A percentile compares a stretch with the other conserved stretches of the same genome.
These are phyloP conservation scores for Heliosperma pusillum DNA, from an alignment of 148 eudicot genomes.

Conservation along the genomic window DNA sequence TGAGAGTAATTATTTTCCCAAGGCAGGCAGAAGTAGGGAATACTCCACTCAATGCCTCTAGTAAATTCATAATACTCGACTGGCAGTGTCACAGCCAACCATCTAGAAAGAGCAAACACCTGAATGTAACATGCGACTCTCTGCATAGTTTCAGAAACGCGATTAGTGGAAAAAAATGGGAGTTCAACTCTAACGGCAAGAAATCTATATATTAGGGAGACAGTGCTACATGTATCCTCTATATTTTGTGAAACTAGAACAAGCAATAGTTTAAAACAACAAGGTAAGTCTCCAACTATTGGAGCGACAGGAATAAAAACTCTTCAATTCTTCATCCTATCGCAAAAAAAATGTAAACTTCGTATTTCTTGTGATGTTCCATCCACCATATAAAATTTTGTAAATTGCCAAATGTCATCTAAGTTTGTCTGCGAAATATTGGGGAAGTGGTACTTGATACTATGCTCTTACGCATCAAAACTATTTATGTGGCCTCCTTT, in stretches of 20 bases:
- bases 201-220: not conserved
- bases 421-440: no score
- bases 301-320: no score
- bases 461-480: no score
- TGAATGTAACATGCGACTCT: conserved; percentile 89
- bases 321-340: no score
- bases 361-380: not conserved
- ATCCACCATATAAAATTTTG: not conserved
- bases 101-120: conserved; percentile 76
- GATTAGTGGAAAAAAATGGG: not conserved
- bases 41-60: conserved; percentile 75
- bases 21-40: conserved; percentile 82
- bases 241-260: no score
- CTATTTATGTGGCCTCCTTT: no score
- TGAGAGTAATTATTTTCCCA: conserved; percentile 54
- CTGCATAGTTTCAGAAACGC: conserved; percentile 33
- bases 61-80: conserved; percentile 79
- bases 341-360: not conserved
- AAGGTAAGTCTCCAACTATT: no score
- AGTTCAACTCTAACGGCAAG: conserved; percentile 1
- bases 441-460: no score
- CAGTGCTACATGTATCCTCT: not conserved
- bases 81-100: conserved; percentile 71
- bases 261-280: no score
- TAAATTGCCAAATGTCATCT: not conserved